Conservation (phyloP, 225 moss, liverwort and hornwort species). For the Polytrichum formosum region DNA sequence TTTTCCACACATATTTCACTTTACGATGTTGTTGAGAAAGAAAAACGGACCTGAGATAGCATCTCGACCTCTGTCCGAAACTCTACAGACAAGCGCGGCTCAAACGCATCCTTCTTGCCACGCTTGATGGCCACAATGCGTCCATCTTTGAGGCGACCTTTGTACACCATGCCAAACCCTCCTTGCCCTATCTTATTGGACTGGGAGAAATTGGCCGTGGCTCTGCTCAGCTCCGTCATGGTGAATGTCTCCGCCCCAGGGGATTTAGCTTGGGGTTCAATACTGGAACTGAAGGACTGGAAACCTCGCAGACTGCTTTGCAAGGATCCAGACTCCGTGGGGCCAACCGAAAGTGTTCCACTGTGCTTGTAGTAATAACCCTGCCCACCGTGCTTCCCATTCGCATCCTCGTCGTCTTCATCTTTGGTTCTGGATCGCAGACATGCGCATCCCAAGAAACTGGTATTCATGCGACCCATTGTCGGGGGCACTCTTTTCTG, state of each 20-base stretch:
- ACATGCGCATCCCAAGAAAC: conserved; percentile 31
- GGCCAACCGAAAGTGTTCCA: conserved; percentile 12
- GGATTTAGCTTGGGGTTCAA: conserved; percentile 21
- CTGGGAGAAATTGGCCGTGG: conserved; percentile 53
- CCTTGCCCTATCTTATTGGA: conserved; percentile 70
- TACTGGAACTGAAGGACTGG: conserved; percentile 24
- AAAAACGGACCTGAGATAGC: conserved; percentile 66
- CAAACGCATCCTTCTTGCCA: conserved; percentile 69
- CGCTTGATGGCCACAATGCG: conserved; percentile 65
- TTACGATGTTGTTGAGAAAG: too few relatives aligned
- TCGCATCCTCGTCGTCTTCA: conserved; percentile 19
- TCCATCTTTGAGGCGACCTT: conserved; percentile 55
- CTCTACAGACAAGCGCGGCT: conserved; percentile 63
- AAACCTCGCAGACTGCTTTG: conserved; percentile 31
- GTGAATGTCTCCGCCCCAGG: conserved; percentile 44
- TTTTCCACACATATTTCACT: too few relatives aligned
- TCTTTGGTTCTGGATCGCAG: conserved; percentile 26
- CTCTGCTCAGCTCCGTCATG: conserved; percentile 47
- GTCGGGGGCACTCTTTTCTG: not conserved
- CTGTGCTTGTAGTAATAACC: conserved; percentile 15
- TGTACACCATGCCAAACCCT: conserved; percentile 66
- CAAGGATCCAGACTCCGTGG: conserved; percentile 25
- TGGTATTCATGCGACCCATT: not conserved
- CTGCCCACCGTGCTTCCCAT: not conserved
- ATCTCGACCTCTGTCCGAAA: conserved; percentile 76